phyloP scores from a whole-genome alignment of 768 basidiomycete genomes.

The Mycena chlorophos region DNA sequence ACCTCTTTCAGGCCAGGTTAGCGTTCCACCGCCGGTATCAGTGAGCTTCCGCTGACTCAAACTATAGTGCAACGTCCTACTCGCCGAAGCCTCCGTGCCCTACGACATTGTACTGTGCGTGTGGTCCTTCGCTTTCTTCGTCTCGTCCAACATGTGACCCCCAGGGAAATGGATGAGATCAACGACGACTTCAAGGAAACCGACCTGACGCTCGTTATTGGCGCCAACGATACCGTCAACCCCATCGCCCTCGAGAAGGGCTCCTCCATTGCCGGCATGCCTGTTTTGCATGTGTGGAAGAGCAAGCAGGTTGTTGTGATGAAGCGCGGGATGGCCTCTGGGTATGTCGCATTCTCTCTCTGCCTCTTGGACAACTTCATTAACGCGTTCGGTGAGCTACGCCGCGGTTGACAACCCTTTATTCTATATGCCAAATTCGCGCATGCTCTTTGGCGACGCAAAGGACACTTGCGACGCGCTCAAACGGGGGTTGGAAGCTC shows the following conservation, averaged over 20 bases:
- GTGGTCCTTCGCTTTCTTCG: not conserved
- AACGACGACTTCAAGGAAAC: constrained; percentile 89
- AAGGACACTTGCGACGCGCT: constrained; percentile 85
- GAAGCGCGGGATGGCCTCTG: constrained; percentile 89
- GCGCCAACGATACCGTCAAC: constrained; percentile 91
- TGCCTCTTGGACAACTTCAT: constrained; percentile 1
- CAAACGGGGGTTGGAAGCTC: constrained; percentile 56
- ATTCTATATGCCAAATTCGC: constrained; percentile 89
- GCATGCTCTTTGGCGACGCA: constrained; percentile 92
- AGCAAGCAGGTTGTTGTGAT: constrained; percentile 90
- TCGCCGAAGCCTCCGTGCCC: constrained; percentile 88
- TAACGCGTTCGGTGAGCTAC: constrained; percentile 36
- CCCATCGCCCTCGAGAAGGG: constrained; percentile 86
- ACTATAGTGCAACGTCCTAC: constrained; percentile 80
- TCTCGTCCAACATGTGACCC: not conserved
- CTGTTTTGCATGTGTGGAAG: constrained; percentile 91
- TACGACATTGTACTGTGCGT: constrained; percentile 54
- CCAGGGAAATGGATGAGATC: constrained; percentile 92
- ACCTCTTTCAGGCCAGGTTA: constrained; percentile 15
- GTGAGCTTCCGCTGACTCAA: not conserved
- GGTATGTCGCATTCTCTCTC: constrained; percentile 60
- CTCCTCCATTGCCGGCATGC: constrained; percentile 89
- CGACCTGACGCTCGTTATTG: constrained; percentile 88
- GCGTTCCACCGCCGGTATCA: not conserved
- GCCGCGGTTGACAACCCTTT: constrained; percentile 92